These are phyloP conservation scores for Acacia pycnantha DNA, from an alignment of 331 rosid species.

Conservation along the genomic window DNA sequence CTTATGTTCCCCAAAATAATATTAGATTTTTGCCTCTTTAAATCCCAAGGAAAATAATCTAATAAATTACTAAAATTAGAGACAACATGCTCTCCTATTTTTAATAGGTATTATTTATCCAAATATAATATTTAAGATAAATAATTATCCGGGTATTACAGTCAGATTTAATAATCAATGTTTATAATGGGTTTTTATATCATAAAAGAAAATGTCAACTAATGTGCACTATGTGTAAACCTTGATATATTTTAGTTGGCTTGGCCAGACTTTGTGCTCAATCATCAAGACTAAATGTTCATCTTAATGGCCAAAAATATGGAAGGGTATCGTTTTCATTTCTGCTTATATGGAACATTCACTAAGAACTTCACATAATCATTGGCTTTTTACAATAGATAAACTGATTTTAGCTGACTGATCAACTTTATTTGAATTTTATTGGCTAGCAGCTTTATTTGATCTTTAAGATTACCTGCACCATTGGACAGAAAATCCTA, in stretches of 20 bases:
- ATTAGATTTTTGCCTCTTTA: too few species aligned
- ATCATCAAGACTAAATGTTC: not conserved
- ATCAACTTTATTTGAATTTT: not conserved
- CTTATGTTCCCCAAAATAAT: too few species aligned
- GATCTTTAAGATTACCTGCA: not conserved
- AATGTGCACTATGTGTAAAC: not conserved
- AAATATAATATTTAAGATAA: too few species aligned
- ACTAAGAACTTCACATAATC: not conserved
- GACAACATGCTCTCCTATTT: too few species aligned
- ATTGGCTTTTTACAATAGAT: not conserved
- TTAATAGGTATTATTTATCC: too few species aligned
- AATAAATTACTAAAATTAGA: too few species aligned
- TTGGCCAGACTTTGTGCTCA: not conserved
- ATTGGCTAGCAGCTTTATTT: not conserved
- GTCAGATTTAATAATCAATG: not conserved
- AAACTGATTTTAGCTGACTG: not conserved
- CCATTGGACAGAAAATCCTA: not conserved
- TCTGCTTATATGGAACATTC: not conserved
- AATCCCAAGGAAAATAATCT: too few species aligned
- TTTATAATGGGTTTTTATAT: not conserved
- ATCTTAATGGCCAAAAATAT: not conserved
- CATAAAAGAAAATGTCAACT: not conserved
- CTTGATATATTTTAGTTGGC: not conserved
- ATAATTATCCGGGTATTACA: too few species aligned
- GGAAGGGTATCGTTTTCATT: not conserved